Evolutionary conservation across 2,329 filamentous ascomycete genomes (phyloP), one percentile per base, ranked within the genome.

Genomic region (Colletotrichum sojae): DNA sequence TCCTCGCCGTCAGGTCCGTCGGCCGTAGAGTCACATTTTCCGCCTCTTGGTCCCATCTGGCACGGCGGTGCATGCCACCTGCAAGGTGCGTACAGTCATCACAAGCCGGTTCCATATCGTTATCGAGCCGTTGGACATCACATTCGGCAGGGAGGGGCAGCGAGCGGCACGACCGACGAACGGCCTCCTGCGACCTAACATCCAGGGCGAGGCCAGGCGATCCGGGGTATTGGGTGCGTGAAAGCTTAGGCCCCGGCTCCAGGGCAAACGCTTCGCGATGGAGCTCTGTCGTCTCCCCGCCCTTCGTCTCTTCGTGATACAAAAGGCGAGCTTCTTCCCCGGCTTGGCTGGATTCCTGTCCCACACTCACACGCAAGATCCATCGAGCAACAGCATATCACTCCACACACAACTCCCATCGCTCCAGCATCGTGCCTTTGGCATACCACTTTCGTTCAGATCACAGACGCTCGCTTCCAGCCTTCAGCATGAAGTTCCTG

Each of bases 401-500:
- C 27, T 9, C 16, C 49, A 45, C 39, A 51, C 31, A 9, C 31
- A 36, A 36, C n/a, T n/a, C 31, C 63, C 69, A 69, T 74, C 73
- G 73, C 71, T 75, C 72, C 46, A 20, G 62, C 69, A 69, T 62
- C 45, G 67, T 71, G 62, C 71, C 67, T 64, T 59, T 62, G 69
- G 60, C 70, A 70, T 57, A 66, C 64, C 61, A 73, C 65, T 69
- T 54, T 69, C 71, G 67, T 66, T 72, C 49, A 49, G 15, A 74
- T 39, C 55, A 69, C n/a, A 59, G 70, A 56, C 69, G 71, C 74
- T 76, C 72, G 72, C 52, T 71, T 71, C 64, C 56, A n/a, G 20
- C 68, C 53, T 69, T 70, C 74, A 79, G 71, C 9, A 83, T 83
- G 81, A 81, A 76, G 73, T 73, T 79, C 71, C 71, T 74, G 67